phyloP scores from a whole-genome alignment of 306 rosid species.

The Prosopis cineraria region DNA sequence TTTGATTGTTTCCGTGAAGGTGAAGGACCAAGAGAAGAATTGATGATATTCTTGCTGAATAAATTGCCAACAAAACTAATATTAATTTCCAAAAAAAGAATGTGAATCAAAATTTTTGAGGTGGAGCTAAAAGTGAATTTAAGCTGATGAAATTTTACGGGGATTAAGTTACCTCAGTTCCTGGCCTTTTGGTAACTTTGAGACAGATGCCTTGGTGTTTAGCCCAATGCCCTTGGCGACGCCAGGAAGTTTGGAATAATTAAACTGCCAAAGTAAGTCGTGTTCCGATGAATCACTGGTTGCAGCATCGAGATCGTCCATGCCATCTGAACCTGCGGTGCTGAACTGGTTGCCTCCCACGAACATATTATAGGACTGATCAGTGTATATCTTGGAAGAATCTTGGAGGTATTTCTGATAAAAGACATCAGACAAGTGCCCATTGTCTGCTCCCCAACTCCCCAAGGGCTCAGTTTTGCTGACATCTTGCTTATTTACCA shows the following conservation, averaged over 20 bases:
- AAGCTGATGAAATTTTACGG: neutral
- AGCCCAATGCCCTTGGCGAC: conserved; percentile 58
- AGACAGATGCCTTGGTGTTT: conserved; percentile 49
- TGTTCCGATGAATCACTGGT: conserved; percentile 95
- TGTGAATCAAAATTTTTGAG: neutral
- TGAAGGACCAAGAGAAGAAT: conserved; percentile 69
- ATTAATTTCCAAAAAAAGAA: conserved; percentile 5
- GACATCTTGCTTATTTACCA: conserved; percentile 90
- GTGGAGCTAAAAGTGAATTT: neutral
- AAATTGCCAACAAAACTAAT: conserved; percentile 11
- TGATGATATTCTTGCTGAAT: conserved; percentile 56
- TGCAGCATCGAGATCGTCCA: conserved; percentile 85
- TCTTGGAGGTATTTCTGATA: conserved; percentile 88
- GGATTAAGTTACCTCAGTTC: conserved; percentile 63
- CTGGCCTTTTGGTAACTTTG: conserved; percentile 60
- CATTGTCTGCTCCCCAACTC: conserved; percentile 76
- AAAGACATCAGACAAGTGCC: conserved; percentile 59
- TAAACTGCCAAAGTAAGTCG: conserved; percentile 93
- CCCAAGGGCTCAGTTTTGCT: conserved; percentile 58
- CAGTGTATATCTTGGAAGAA: conserved; percentile 67
- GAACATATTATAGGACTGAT: conserved; percentile 65
- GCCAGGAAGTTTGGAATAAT: conserved; percentile 60
- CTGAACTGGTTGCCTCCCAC: conserved; percentile 60
- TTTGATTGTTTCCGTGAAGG: conserved; percentile 76
- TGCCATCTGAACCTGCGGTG: conserved; percentile 63